Evolutionary conservation across 257 asterid genomes (phyloP).

Genomic region (Solanum sparsipilum): DNA sequence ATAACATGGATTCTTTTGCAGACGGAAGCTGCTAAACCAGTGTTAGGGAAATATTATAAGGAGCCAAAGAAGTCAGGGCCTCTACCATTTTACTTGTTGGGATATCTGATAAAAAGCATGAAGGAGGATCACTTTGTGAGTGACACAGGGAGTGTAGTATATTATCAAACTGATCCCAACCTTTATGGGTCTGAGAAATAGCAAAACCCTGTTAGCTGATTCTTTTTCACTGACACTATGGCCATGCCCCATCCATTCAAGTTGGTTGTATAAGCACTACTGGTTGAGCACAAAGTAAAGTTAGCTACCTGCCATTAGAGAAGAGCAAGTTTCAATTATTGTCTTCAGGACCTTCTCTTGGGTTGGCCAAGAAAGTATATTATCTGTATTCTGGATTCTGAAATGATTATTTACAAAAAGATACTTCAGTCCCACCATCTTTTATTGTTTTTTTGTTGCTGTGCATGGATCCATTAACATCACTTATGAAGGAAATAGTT

Average conservation of each 20-base stretch:
- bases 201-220: neutral
- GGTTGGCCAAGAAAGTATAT: neutral
- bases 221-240: slow-evolving; percentile 3
- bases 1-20: slow-evolving; percentile 11
- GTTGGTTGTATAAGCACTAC: neutral
- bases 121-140: slow-evolving; percentile 65
- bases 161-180: slow-evolving; percentile 51
- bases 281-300: neutral
- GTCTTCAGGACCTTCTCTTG: neutral
- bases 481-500: neutral
- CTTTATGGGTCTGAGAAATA: slow-evolving; percentile 21
- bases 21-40: slow-evolving; percentile 80
- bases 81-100: slow-evolving; percentile 53
- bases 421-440: neutral
- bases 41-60: slow-evolving; percentile 63
- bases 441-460: neutral
- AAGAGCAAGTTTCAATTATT: neutral
- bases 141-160: slow-evolving; percentile 58
- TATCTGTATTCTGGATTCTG: neutral
- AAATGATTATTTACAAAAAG: neutral
- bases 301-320: neutral
- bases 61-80: slow-evolving; percentile 77
- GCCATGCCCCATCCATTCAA: neutral
- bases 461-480: neutral
- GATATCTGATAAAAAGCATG: slow-evolving; percentile 54